These are phyloP conservation scores for Russula emetica DNA, from an alignment of 768 basidiomycete genomes.

Conservation along the genomic window DNA sequence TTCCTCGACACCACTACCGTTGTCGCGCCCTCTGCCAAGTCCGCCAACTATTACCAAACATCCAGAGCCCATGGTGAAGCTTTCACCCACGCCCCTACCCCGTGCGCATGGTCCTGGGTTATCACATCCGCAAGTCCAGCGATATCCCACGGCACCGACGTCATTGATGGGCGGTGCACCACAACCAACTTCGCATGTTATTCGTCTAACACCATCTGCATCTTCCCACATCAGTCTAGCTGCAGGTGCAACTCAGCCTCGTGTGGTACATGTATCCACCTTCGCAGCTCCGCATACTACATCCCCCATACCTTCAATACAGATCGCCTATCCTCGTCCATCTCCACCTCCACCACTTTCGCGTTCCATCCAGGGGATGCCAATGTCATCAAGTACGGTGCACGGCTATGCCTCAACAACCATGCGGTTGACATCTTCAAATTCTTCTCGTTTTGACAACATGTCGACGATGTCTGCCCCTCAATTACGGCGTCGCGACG, in stretches of 20 bases:
- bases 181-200: conserved; percentile 4
- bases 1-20: conserved; percentile 17
- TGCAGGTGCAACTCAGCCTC: conserved; percentile 11
- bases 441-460: conserved; percentile 17
- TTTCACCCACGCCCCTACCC: conserved; percentile 9
- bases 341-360: conserved; percentile 8
- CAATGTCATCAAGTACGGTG: conserved; percentile 1
- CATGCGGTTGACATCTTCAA: conserved; percentile 10
- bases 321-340: neutral
- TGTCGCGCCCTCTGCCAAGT: conserved; percentile 24
- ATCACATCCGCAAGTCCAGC: neutral
- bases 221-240: neutral
- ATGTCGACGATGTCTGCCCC: conserved; percentile 13
- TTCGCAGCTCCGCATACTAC: neutral
- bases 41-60: conserved; percentile 18
- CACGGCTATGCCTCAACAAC: neutral
- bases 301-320: neutral
- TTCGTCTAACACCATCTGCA: neutral
- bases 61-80: conserved; percentile 11
- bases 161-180: neutral
- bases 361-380: neutral
- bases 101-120: neutral
- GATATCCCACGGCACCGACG: neutral
- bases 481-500: conserved; percentile 16
- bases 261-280: neutral